These are phyloP conservation scores for Austropuccinia psidii DNA, from an alignment of 1,284 basidiomycete species.

Conservation along the genomic window DNA sequence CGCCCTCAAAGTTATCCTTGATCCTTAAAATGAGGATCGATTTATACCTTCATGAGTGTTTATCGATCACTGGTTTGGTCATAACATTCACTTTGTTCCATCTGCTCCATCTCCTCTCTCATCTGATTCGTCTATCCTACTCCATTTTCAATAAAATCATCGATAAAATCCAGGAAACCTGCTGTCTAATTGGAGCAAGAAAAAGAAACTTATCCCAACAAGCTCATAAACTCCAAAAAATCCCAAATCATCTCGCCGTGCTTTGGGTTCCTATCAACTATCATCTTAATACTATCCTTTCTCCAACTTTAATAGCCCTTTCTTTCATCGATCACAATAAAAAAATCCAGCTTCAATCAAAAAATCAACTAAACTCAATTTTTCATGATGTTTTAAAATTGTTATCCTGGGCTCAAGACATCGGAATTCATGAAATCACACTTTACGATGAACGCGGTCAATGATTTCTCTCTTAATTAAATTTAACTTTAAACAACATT, in stretches of 20 bases:
- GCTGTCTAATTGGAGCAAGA: neutral
- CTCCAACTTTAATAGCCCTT: neutral
- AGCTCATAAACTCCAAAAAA: conserved; percentile 4
- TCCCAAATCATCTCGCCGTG: conserved; percentile 12
- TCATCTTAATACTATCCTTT: neutral
- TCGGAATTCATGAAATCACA: conserved; percentile 14
- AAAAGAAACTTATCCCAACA: neutral
- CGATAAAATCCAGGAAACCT: neutral
- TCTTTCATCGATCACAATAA: no score
- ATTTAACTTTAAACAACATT: neutral
- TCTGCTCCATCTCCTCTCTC: conserved; percentile 5
- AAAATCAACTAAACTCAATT: neutral
- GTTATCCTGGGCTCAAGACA: neutral
- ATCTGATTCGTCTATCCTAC: neutral
- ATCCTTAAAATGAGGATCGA: no score
- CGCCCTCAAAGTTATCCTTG: no score
- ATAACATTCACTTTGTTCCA: neutral
- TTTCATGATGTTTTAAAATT: neutral
- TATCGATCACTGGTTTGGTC: neutral
- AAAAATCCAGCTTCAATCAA: neutral
- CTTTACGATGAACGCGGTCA: conserved; percentile 31
- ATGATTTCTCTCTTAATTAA: neutral
- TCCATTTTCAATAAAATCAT: neutral
- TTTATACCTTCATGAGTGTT: no score
- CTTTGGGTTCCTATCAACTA: conserved; percentile 21